A percentile compares a stretch with the other conserved stretches of the same genome.
These are phyloP conservation scores for Coniella vitis DNA, from an alignment of 2,329 filamentous ascomycete species.

Conservation along the genomic window DNA sequence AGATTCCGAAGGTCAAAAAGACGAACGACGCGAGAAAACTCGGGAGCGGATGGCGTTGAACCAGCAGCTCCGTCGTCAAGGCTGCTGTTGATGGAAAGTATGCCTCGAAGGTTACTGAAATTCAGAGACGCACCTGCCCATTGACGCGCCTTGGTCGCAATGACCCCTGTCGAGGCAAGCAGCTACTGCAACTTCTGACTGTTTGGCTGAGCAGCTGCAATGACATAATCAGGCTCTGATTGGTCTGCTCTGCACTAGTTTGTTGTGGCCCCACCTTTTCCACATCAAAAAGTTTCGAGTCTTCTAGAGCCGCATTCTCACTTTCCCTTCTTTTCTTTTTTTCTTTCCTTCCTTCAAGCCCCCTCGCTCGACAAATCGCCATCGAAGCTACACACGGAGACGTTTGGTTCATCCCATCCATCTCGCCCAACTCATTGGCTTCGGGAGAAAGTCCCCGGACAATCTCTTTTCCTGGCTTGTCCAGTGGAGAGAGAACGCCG, in stretches of 20 bases:
- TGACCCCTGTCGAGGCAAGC: conserved; percentile 2
- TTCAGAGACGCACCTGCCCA: conserved; percentile 1
- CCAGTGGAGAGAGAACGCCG: conserved; percentile 53
- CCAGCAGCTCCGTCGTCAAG: not conserved
- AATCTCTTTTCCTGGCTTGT: conserved; percentile 32
- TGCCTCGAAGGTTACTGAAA: conserved; percentile 5
- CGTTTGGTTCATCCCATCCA: conserved; percentile 27
- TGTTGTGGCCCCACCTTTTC: conserved; percentile 5
- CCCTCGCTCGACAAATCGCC: conserved; percentile 99
- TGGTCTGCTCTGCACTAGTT: conserved; percentile 2
- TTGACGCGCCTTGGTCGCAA: conserved; percentile 1
- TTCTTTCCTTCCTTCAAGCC: conserved; percentile 35
- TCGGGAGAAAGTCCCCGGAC: conserved; percentile 99
- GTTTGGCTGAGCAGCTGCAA: not conserved
- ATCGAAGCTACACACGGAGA: conserved; percentile 96
- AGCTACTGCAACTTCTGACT: too few species aligned
- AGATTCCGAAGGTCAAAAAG: too few species aligned
- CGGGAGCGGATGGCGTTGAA: not conserved
- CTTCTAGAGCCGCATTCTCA: conserved; percentile 16
- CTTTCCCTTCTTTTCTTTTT: conserved; percentile 28
- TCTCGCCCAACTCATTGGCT: conserved; percentile 47
- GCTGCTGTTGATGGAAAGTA: not conserved
- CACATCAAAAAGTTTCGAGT: conserved; percentile 14
- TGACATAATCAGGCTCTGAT: conserved; percentile 11
- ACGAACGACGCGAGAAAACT: not conserved